A percentile compares a stretch with the other conserved stretches of the same genome.
These are phyloP conservation scores for Moniliella sp. DNA, from an alignment of 1,284 basidiomycete species.

Conservation along the genomic window DNA sequence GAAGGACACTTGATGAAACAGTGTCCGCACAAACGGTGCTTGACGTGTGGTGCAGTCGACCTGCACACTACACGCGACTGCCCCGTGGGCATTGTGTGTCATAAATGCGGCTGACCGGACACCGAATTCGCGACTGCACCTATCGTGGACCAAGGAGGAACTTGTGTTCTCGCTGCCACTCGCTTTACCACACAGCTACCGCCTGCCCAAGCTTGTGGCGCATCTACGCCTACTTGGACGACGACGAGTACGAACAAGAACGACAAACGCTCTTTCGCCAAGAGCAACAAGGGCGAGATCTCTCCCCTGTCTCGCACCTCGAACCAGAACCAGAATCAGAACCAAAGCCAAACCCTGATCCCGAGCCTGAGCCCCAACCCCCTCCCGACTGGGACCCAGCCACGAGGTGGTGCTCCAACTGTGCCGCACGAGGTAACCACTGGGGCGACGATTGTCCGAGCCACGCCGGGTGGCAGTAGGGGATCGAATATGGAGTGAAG, in stretches of 20 bases:
- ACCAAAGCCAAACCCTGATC: not conserved
- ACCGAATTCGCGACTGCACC: conserved; percentile 44
- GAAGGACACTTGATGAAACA: conserved; percentile 12
- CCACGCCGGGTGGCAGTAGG: too few relatives aligned
- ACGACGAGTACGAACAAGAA: too few relatives aligned
- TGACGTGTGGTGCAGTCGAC: conserved; percentile 64
- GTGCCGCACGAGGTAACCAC: conserved; percentile 50
- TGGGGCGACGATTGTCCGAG: conserved; percentile 63
- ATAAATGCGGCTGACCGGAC: conserved; percentile 64
- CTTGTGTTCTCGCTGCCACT: conserved; percentile 46
- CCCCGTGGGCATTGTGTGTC: conserved; percentile 61
- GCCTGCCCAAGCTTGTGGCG: conserved; percentile 73
- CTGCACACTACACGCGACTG: conserved; percentile 62
- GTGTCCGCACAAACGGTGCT: conserved; percentile 43
- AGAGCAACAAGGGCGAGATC: too few relatives aligned
- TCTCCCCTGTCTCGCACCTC: too few relatives aligned
- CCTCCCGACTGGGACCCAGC: conserved; percentile 34
- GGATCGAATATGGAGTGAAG: too few relatives aligned
- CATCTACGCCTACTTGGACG: conserved; percentile 61
- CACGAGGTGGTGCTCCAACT: conserved; percentile 71
- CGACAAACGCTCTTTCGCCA: conserved; percentile 5
- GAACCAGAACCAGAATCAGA: too few relatives aligned
- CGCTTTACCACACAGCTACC: conserved; percentile 47
- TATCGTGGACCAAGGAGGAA: too few relatives aligned
- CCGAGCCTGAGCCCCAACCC: not conserved